phyloP scores from a whole-genome alignment of 2,329 filamentous ascomycete species.

The Hortaea werneckii region DNA sequence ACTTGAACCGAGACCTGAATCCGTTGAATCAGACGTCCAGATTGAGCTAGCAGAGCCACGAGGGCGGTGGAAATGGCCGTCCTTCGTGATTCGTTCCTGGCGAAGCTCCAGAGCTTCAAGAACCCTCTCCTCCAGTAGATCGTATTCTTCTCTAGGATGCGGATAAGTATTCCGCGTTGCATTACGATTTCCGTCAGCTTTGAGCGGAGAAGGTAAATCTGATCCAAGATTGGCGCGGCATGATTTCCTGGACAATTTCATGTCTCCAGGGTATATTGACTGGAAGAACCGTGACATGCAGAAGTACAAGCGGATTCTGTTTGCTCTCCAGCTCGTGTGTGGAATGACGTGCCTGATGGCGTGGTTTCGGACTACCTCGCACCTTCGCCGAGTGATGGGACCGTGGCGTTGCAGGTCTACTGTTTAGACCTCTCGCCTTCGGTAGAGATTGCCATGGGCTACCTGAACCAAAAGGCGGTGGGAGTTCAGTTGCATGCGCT shows the following conservation, averaged over 20 bases:
- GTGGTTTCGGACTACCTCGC: slow-evolving; percentile 48
- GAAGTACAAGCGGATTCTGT: slow-evolving; percentile 55
- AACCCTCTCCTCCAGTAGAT: slow-evolving; percentile 66
- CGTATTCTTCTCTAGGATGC: slow-evolving; percentile 71
- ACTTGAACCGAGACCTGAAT: slow-evolving; percentile 23
- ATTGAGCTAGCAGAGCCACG: slow-evolving; percentile 38
- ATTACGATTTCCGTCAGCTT: slow-evolving; percentile 63
- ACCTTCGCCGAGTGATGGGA: slow-evolving; percentile 10
- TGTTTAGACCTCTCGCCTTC: slow-evolving; percentile 11
- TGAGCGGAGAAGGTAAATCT: slow-evolving; percentile 58
- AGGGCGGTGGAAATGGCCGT: slow-evolving; percentile 54
- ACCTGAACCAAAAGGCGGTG: slow-evolving; percentile 44
- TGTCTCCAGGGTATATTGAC: slow-evolving; percentile 53
- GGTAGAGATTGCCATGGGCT: slow-evolving; percentile 28
- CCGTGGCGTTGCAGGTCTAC: slow-evolving; percentile 42
- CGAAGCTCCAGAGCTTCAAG: slow-evolving; percentile 65
- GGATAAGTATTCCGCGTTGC: slow-evolving; percentile 62
- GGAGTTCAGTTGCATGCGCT: slow-evolving; percentile 65
- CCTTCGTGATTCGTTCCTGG: slow-evolving; percentile 59
- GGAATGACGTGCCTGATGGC: slow-evolving; percentile 5
- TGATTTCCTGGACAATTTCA: slow-evolving; percentile 38
- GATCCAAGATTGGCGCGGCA: slow-evolving; percentile 44
- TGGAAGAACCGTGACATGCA: slow-evolving; percentile 69
- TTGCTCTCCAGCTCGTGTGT: slow-evolving; percentile 9
- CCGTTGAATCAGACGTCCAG: slow-evolving; percentile 11